Conservation (phyloP, 2,329 filamentous ascomycete genomes). For the Leptographium flavum region DNA sequence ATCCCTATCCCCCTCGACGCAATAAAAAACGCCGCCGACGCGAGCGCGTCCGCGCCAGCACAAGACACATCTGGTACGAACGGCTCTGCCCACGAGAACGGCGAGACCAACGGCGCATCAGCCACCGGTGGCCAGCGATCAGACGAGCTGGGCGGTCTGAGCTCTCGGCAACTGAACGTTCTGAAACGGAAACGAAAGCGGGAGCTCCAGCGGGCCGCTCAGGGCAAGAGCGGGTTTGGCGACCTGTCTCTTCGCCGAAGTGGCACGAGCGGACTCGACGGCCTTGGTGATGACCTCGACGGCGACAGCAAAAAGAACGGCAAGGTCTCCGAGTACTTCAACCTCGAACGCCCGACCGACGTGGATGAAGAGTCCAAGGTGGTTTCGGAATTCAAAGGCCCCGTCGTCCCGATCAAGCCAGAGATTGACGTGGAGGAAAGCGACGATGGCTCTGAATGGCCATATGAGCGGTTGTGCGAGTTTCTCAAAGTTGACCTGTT, state of each 20-base stretch:
- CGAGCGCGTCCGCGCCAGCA: slow-evolving; percentile 19
- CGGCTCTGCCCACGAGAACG: slow-evolving; percentile 4
- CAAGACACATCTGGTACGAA: slow-evolving; percentile 22
- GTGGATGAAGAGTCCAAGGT: slow-evolving; percentile 85
- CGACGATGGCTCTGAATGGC: slow-evolving; percentile 75
- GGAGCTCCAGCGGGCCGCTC: slow-evolving; percentile 69
- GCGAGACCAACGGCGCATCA: slow-evolving; percentile 8
- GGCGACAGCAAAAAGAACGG: slow-evolving; percentile 48
- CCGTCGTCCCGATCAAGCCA: slow-evolving; percentile 66
- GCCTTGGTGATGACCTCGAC: slow-evolving; percentile 38
- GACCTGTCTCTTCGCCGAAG: slow-evolving; percentile 61
- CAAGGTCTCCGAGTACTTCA: slow-evolving; percentile 74
- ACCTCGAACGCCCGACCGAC: slow-evolving; percentile 61
- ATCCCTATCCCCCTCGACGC: slow-evolving; percentile 49
- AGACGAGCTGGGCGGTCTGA: slow-evolving; percentile 51
- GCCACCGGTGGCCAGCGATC: slow-evolving; percentile 22
- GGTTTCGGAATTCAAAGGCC: slow-evolving; percentile 89
- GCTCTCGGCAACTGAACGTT: slow-evolving; percentile 86
- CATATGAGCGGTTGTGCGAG: slow-evolving; percentile 84
- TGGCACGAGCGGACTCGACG: slow-evolving; percentile 47
- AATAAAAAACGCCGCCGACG: slow-evolving; percentile 24
- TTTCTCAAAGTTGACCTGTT: slow-evolving; percentile 90
- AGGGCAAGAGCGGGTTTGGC: slow-evolving; percentile 79
- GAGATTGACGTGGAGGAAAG: slow-evolving; percentile 67
- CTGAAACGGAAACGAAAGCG: slow-evolving; percentile 88